A percentile compares a stretch with the other conserved stretches of the same genome.
Evolutionary conservation across 345 rosid genomes (phyloP).

Genomic region (Salix arbutifolia): DNA sequence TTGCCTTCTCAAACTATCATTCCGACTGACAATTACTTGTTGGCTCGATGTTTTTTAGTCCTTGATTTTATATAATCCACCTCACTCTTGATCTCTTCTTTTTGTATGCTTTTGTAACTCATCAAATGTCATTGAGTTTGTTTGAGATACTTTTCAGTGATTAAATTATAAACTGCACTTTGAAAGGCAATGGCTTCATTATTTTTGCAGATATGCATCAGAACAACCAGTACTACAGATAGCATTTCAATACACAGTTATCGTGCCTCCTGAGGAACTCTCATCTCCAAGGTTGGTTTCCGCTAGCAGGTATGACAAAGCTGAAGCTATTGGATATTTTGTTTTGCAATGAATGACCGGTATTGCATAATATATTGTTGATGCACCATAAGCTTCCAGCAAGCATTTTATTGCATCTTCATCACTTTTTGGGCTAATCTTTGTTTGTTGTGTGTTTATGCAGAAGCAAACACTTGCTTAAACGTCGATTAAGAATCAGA

Average conservation of each 20-base stretch:
- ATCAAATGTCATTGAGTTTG: not conserved
- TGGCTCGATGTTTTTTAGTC: not conserved
- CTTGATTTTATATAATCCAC: not conserved
- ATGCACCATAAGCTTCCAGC: not conserved
- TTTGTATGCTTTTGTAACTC: not conserved
- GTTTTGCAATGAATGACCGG: not conserved
- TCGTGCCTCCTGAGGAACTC: slow-evolving; percentile 77
- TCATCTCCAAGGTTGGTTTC: slow-evolving; percentile 48
- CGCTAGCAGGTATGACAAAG: slow-evolving; percentile 56
- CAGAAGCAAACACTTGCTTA: slow-evolving; percentile 69
- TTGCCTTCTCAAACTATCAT: not conserved
- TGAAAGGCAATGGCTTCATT: slow-evolving; percentile 3
- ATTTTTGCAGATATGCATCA: slow-evolving; percentile 55
- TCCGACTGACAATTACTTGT: not conserved
- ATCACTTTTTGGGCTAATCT: slow-evolving; percentile 6
- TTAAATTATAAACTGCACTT: not conserved
- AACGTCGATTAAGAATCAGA: slow-evolving; percentile 81
- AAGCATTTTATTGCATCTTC: not conserved
- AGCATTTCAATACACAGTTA: slow-evolving; percentile 89
- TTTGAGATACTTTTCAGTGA: slow-evolving; percentile 6
- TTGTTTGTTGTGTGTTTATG: slow-evolving; percentile 20
- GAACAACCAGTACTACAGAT: slow-evolving; percentile 91
- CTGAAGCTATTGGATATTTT: not conserved
- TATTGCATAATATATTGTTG: not conserved
- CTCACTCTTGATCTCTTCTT: not conserved